Evolutionary conservation across 495 filamentous ascomycete species (phyloP), one percentile per base, ranked within the genome.

Genomic region (Ramalina intermedia): DNA sequence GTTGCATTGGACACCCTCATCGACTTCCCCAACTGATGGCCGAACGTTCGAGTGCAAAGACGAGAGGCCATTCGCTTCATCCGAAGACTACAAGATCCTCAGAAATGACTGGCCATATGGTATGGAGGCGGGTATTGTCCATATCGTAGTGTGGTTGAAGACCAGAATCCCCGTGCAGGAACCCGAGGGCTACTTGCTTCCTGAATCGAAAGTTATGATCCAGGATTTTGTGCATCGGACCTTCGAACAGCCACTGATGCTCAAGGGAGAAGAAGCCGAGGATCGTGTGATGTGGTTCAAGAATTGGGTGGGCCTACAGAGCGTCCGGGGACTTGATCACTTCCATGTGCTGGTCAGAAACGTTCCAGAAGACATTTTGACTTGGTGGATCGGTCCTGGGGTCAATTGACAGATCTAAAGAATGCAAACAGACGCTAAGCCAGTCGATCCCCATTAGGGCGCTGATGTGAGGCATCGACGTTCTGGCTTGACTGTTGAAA

Each of bases 81-180:
- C 66, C 14, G 67, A 63, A 26, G 81, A 85, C 64, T 81, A 71
- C 58, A 72, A 69, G 46, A 76, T 86, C 44, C 61, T 85, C 14
- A 57, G 65, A 33, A 88, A 88, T 53, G 82, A 87, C 62, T 88
- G 84, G 84, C 82, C 82, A 5, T 87, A 88, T 54, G 84, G 79
- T 0, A 61, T 84, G 44, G 71, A 62, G 5, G 61, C 67, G 1
- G 75, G 75, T 27, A 61, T 69, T 47, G 67, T 66, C n/a, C 83
- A 87, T 59, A 67, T 87, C 24, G 73, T 85, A 3, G 78, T 80
- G 39, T 87, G 83, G 83, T 63, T 60, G 35, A 79, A 78, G 61
- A 75, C 75, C 8, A 61, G 66, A 4, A 77, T 86, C 43, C 56
- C 74, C 0, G 74, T 69, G 0, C 70, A 80, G 47, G 33, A 43